Percentiles rank a stretch among this genome's conserved stretches.
Conservation (phyloP, 164 flowering plant genomes). For the Chimonanthus salicifolius region DNA sequence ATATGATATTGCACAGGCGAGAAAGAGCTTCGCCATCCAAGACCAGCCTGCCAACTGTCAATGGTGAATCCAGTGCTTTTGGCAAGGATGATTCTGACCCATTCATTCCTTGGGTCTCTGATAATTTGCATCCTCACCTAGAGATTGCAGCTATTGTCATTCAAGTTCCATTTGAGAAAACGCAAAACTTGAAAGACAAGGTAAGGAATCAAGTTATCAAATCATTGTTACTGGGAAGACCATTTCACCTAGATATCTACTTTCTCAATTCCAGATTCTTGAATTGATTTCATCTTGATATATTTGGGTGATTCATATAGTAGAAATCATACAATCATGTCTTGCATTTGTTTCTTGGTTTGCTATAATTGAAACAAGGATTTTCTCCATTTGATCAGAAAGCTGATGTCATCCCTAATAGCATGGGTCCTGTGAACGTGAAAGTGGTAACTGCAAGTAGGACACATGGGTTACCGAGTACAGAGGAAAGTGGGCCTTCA, state of each 20-base stretch:
- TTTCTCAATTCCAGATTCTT: background rate
- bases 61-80: constrained; percentile 13
- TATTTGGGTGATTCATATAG: background rate
- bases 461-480: constrained; percentile 64
- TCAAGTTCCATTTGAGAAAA: constrained; percentile 57
- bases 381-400: background rate
- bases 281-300: background rate
- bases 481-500: constrained; percentile 50
- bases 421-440: constrained; percentile 27
- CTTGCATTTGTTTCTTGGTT: background rate
- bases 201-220: constrained; percentile 24
- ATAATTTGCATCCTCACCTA: constrained; percentile 50
- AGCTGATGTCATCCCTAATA: constrained; percentile 10
- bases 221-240: constrained; percentile 21
- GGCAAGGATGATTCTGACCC: constrained; percentile 8
- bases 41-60: constrained; percentile 14
- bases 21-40: constrained; percentile 26
- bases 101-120: constrained; percentile 41
- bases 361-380: background rate
- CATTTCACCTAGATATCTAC: background rate
- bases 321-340: too few relatives aligned
- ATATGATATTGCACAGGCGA: constrained; percentile 60
- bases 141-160: constrained; percentile 75
- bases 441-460: constrained; percentile 69
- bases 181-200: constrained; percentile 55